Base-by-base conservation (phyloP, 306 rosid species). In the Lathyrus sativus region DNA sequence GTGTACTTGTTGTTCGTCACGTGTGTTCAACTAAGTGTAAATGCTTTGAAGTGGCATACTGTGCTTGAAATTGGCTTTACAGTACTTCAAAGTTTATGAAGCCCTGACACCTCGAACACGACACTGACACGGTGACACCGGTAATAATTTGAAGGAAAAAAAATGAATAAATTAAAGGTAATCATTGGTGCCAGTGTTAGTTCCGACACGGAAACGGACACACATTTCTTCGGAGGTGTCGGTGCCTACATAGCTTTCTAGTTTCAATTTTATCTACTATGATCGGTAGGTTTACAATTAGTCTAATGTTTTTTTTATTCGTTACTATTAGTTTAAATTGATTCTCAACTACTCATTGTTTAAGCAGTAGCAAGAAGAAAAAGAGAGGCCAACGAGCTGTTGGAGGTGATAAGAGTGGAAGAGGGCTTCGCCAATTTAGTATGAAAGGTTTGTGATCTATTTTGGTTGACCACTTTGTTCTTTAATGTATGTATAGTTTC, bases 381-480 rank as follows among this genome's bases (percentile, higher is more conserved):
- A 93, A 90, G 88, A 88, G 98, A 76, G 96, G 93, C 50, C 97
- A 88, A 60, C 90, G 98, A 1, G 98, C 93, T 11, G 97, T 84
- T 62, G 96, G 88, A 71, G 93, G 93, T 28, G 99, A 93, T 73
- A 93, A 93, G 92, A 86, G 84, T 75, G 99, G 99, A 66, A 85
- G 99, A 81, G 99, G 98, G 57, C 95, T 93, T 54, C 98, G 98
- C 72, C 98, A 93, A 68, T 93, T 93, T 70, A 93, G 98, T 64
- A 93, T 93, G 98, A 93, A 93, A 89, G 98, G 98, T 92, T 18
- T 71, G 50, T 71, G 11, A 74, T 76, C 65, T 66, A 18, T 56
- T 18, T 65, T 46, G 51, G 44, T 29, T 18, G 24, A 11, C 53
- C 37, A 26, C 22, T 58, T 65, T 67, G 26, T 38, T 63, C 15